phyloP scores from a whole-genome alignment of 371 early-diverging fungal species.

The Paraphysoderma sedebokerense region DNA sequence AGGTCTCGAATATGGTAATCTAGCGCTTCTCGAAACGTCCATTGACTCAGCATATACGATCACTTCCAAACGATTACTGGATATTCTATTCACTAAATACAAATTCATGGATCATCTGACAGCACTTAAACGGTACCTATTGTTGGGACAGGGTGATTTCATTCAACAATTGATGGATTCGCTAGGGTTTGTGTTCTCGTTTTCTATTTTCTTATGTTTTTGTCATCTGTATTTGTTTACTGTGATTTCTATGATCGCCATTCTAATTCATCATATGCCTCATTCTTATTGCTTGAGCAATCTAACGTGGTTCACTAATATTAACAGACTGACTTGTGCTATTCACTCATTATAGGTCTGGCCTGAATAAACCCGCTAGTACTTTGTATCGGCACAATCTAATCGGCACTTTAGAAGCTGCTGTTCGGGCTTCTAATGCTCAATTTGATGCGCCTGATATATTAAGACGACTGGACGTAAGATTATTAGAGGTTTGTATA shows the following conservation, averaged over 20 bases:
- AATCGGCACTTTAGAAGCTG: constrained; percentile 64
- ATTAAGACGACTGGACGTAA: constrained; percentile 55
- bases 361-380: constrained; percentile 52
- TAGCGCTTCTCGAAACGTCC: constrained; percentile 41
- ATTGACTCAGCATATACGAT: constrained; percentile 52
- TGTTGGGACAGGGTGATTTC: constrained; percentile 93
- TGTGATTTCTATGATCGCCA: no score
- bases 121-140: constrained; percentile 73
- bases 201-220: neutral
- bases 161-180: constrained; percentile 71
- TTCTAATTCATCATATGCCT: no score
- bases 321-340: neutral
- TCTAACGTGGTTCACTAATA: neutral
- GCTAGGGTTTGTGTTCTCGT: constrained; percentile 34
- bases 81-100: constrained; percentile 52
- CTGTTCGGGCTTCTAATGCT: constrained; percentile 78
- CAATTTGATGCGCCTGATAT: constrained; percentile 70
- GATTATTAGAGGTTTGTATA: constrained; percentile 33
- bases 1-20: constrained; percentile 48
- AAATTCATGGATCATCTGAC: constrained; percentile 64
- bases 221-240: neutral
- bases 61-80: constrained; percentile 51
- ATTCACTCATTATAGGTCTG: constrained; percentile 17
- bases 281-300: neutral
- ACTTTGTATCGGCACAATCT: constrained; percentile 73